These are phyloP conservation scores for Cladorrhinum sp. DNA, from an alignment of 2,329 filamentous ascomycete genomes.

Conservation along the genomic window DNA sequence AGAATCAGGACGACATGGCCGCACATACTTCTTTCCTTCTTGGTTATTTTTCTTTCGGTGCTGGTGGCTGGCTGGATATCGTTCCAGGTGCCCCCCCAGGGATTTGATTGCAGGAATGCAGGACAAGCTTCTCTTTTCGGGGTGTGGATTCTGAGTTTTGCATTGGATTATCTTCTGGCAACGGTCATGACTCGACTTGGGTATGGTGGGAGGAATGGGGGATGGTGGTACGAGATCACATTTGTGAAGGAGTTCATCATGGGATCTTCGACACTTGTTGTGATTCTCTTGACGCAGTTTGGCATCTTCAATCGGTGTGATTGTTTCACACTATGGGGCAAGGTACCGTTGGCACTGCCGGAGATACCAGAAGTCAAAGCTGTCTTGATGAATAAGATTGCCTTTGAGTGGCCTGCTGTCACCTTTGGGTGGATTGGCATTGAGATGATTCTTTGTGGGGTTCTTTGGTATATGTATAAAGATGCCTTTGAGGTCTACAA, in stretches of 20 bases:
- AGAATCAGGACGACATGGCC: background rate
- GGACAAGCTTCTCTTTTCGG: conserved; percentile 7
- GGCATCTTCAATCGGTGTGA: conserved; percentile 18
- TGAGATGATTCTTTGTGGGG: conserved; percentile 9
- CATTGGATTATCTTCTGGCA: conserved; percentile 2
- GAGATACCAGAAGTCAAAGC: conserved; percentile 7
- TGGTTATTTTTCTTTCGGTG: conserved; percentile 9
- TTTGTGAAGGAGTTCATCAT: conserved; percentile 11
- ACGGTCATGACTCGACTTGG: background rate
- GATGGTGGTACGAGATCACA: conserved; percentile 7
- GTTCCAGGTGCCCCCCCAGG: conserved; percentile 14
- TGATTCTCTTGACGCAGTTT: conserved; percentile 12
- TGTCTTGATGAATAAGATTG: conserved; percentile 8
- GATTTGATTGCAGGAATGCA: conserved; percentile 15
- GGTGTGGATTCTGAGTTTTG: conserved; percentile 4
- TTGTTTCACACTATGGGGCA: conserved; percentile 14
- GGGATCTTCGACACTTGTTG: background rate
- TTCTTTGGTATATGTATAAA: conserved; percentile 4
- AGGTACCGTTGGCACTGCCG: conserved; percentile 11
- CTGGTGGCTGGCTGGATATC: conserved; percentile 13
- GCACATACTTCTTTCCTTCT: background rate
- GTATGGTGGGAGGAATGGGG: background rate
- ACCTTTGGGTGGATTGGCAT: conserved; percentile 14
- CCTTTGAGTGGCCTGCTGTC: conserved; percentile 12
- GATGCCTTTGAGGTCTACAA: conserved; percentile 13